Percentiles rank a stretch among this genome's conserved stretches.
Conservation (phyloP, 331 rosid species). For the Quercus lobata region DNA sequence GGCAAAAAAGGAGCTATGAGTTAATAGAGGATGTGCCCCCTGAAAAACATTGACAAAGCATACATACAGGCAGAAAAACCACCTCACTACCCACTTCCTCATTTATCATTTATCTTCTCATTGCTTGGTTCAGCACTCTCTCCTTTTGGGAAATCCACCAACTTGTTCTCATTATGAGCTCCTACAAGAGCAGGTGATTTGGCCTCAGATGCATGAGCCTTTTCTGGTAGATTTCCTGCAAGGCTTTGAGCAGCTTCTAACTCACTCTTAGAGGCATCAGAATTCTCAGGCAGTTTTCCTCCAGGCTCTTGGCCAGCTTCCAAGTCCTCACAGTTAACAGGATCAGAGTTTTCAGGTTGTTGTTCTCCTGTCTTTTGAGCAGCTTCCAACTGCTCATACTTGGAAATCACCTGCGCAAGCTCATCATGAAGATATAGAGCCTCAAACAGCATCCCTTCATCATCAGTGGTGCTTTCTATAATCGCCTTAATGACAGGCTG, state of each 20-base stretch:
- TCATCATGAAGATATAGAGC: slow-evolving; percentile 79
- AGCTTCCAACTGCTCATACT: slow-evolving; percentile 60
- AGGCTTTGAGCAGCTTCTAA: slow-evolving; percentile 26
- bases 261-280: slow-evolving; percentile 14
- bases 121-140: slow-evolving; percentile 18
- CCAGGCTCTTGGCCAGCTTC: slow-evolving; percentile 30
- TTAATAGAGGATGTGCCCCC: slow-evolving; percentile 10
- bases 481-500: slow-evolving; percentile 56
- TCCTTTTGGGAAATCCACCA: slow-evolving; percentile 16
- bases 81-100: slow-evolving; percentile 15
- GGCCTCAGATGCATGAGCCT: slow-evolving; percentile 19
- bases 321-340: slow-evolving; percentile 12
- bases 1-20: slow-evolving; percentile 7
- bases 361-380: slow-evolving; percentile 34
- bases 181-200: slow-evolving; percentile 19
- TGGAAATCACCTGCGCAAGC: slow-evolving; percentile 61
- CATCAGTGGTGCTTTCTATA: slow-evolving; percentile 62
- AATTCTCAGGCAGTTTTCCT: slow-evolving; percentile 13
- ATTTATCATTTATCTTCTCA: slow-evolving; percentile 27
- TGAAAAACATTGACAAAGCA: slow-evolving; percentile 22
- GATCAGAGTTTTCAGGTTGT: slow-evolving; percentile 26
- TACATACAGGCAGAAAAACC: slow-evolving; percentile 13
- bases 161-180: slow-evolving; percentile 30
- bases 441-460: slow-evolving; percentile 74
- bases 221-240: slow-evolving; percentile 21